These are phyloP conservation scores for Talaromyces verruculosus DNA, from an alignment of 2,329 filamentous ascomycete genomes.

Conservation along the genomic window DNA sequence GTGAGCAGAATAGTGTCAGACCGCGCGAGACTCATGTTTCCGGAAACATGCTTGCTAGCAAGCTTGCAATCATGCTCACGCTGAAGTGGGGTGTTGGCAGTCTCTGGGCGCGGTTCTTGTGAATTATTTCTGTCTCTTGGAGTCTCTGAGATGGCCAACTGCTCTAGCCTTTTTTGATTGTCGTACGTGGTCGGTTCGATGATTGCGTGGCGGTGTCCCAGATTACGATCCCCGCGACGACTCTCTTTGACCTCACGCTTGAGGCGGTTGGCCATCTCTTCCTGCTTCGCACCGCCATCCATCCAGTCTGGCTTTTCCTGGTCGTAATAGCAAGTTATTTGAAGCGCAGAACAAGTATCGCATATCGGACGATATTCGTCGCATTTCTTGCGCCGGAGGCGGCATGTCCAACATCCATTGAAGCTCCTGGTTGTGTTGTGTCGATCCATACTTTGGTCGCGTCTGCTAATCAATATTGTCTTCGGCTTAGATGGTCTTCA, in stretches of 20 bases:
- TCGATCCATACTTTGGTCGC: not conserved
- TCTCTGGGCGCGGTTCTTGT: not conserved
- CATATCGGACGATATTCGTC: constrained; percentile 57
- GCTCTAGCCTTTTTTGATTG: not conserved
- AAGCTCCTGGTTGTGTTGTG: constrained; percentile 3
- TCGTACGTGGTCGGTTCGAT: not conserved
- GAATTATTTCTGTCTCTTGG: not conserved
- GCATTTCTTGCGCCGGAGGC: constrained; percentile 62
- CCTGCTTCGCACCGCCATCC: constrained; percentile 52
- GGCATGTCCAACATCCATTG: constrained; percentile 59
- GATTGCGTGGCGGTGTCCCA: not conserved
- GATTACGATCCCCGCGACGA: constrained; percentile 32
- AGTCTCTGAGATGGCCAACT: not conserved
- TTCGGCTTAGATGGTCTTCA: not conserved
- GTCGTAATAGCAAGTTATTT: constrained; percentile 57
- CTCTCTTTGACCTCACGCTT: constrained; percentile 60
- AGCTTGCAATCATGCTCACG: constrained; percentile 7
- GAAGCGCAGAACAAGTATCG: constrained; percentile 52
- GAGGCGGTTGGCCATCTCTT: constrained; percentile 53
- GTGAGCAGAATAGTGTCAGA: constrained; percentile 46
- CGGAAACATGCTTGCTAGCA: not conserved
- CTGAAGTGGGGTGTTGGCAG: not conserved
- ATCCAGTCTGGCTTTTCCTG: constrained; percentile 59
- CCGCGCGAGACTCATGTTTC: not conserved
- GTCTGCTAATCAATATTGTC: not conserved